Evolutionary conservation across 805 yeast species (phyloP), one percentile per base, ranked within the genome.

Genomic region (Wickerhamomyces chaumierensis): DNA sequence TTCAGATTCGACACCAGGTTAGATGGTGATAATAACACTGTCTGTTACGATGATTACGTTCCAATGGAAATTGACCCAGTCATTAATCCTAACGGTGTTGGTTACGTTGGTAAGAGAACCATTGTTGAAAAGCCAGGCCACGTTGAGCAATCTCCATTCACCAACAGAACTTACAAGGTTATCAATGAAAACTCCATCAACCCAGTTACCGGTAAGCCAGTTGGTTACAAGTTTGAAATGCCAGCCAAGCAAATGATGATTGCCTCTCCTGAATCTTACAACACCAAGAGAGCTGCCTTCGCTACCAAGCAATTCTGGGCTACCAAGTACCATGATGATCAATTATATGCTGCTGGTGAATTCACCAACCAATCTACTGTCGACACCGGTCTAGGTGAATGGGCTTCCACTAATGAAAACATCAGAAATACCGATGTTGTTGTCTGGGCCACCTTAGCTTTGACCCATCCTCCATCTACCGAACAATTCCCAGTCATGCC

Each of bases 401-500:
- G 87, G 81, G 82, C 83, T 31, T 69, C 78, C 52, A 80, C 81
- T 47, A 58, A 61, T 36, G 87, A 79, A 42, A 55, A 62, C 28
- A 85, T 81, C 28, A 78, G 88, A 72, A 73, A 81, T 58, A 78
- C 78, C 16, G 88, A 82, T 49, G 57, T 75, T 41, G 86, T 82
- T 43, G 79, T 82, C 34, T 82, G 90, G 88, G 81, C 83, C 46
- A 81, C 92, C 35, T 57, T 82, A 56, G 87, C 85, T 20, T 71
- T 82, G 64, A 82, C 90, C 3, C 94, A 82, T 56, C 73, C 81
- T 51, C 92, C 92, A 51, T 71, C 84, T 53, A 76, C 79, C 29
- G 94, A 82, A 63, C 90, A 82, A 59, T 82, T 83, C 80, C 94
- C 94, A 36, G 88, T 82, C 38, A 82, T 82, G 94, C 88, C 92